phyloP scores from a whole-genome alignment of 2,329 filamentous ascomycete species.

The Emmonsiellopsis sp. region DNA sequence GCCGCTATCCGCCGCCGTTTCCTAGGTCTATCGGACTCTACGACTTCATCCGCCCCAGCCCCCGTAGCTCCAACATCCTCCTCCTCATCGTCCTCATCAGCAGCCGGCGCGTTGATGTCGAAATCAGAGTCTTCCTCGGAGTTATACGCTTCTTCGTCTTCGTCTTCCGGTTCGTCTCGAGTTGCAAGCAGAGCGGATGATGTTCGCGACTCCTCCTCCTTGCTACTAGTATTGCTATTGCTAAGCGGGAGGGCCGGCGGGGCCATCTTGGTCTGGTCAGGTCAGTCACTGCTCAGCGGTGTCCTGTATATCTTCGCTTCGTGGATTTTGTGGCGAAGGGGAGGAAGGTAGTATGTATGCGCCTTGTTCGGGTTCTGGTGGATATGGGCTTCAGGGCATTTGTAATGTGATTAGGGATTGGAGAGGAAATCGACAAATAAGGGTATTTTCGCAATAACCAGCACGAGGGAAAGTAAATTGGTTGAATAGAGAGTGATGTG shows the following conservation, averaged over 20 bases:
- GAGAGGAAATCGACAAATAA: too few relatives aligned
- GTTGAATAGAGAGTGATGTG: too few relatives aligned
- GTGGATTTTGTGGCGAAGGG: too few relatives aligned
- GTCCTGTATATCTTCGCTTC: too few relatives aligned
- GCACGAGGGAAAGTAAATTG: too few relatives aligned
- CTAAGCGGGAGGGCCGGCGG: not conserved
- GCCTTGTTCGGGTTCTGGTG: too few relatives aligned
- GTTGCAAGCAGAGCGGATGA: not conserved
- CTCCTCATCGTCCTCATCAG: conserved; percentile 20
- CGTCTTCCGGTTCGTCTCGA: not conserved
- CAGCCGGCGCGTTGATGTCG: conserved; percentile 24
- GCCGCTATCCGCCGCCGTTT: conserved; percentile 30
- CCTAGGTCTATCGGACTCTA: conserved; percentile 24
- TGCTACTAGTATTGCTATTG: not conserved
- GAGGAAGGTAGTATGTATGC: too few relatives aligned
- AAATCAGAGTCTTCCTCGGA: conserved; percentile 39
- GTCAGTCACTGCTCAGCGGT: too few relatives aligned
- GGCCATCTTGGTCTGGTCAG: not conserved
- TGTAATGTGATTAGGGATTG: too few relatives aligned
- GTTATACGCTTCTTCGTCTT: conserved; percentile 29
- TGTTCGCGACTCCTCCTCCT: not conserved
- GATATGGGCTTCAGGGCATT: too few relatives aligned
- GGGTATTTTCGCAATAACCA: too few relatives aligned
- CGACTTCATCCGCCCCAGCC: conserved; percentile 15
- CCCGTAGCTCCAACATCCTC: conserved; percentile 19